These are phyloP conservation scores for Boletus rubescentipes DNA, from an alignment of 768 basidiomycete species.

Conservation along the genomic window DNA sequence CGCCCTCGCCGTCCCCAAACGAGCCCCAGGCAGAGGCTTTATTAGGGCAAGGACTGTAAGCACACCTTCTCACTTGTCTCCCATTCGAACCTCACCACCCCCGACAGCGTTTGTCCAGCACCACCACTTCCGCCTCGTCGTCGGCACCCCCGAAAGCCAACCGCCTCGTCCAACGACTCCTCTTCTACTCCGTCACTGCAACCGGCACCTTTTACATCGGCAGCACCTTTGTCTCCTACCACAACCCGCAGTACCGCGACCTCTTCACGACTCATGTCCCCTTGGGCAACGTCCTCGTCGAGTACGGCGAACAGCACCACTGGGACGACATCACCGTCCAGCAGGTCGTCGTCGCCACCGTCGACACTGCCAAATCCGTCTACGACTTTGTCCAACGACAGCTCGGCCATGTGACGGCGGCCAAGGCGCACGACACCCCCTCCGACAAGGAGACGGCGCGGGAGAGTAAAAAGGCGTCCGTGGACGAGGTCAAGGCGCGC, in stretches of 20 bases:
- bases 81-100: background rate
- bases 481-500: constrained; percentile 45
- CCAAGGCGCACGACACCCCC: constrained; percentile 13
- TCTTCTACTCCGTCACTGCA: constrained; percentile 66
- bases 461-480: constrained; percentile 37
- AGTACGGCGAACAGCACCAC: constrained; percentile 74
- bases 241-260: constrained; percentile 78
- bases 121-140: constrained; percentile 44
- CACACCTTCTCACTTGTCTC: background rate
- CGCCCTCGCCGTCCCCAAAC: constrained; percentile 55
- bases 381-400: constrained; percentile 53
- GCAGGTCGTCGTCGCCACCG: constrained; percentile 53
- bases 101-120: constrained; percentile 55
- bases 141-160: constrained; percentile 51
- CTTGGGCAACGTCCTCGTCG: constrained; percentile 70
- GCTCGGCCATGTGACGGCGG: constrained; percentile 38
- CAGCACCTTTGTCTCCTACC: constrained; percentile 76
- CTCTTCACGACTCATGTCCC: constrained; percentile 83
- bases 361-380: constrained; percentile 46
- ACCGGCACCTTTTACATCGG: constrained; percentile 80
- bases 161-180: constrained; percentile 52
- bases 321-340: constrained; percentile 77
- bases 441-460: constrained; percentile 33
- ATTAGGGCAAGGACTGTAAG: constrained; percentile 60
- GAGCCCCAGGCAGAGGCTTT: constrained; percentile 44